Evolutionary conservation across 768 basidiomycete species (phyloP), one percentile per base, ranked within the genome.

Genomic region (Tylopilus rubrobrunneus): DNA sequence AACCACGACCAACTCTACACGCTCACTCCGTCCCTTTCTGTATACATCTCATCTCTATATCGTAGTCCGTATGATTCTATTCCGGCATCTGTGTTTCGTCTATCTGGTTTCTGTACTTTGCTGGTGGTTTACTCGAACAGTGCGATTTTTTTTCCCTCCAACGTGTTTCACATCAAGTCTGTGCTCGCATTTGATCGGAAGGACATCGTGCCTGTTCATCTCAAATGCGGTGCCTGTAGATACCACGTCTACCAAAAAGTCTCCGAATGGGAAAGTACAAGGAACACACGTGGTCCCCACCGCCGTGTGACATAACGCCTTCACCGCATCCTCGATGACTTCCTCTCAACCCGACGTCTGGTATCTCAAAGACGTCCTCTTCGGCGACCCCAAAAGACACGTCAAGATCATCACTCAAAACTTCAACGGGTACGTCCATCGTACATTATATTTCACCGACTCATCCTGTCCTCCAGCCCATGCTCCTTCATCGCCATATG

Each of bases 401-500:
- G 63, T 79, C 59, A 84, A 84, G 64, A 84, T 91, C 53, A 84
- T 92, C 48, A 90, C 87, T 0, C 89, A 92, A 70, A 90, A 90
- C 62, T 88, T 82, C 62, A 91, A 91, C 61, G 89, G 89, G 89
- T 89, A 52, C 37, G 37, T 39, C 37, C n/a, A 5, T 7, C 4
- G 10, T 19, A 19, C 11, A n/a, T 1, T 10, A 3, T 7, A 31
- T 31, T 7, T 40, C 37, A 34, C 9, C 21, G 15, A 31, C 41
- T 15, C 34, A 7, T 15, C 34, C 6, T 34, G 34, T 15, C 31
- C 31, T 31, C 14, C 65, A 94, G 92, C 9, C 92, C 92, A 9
- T 95, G 92, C 65, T 92, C 90, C 0, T 89, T 95, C 59, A 91
- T 95, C 61, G 92, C 92, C 27, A 88, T 93, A 54, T 93, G 90